A percentile compares a stretch with the other conserved stretches of the same genome.
phyloP scores from a whole-genome alignment of 352 stramenopile genomes.

The Thalassiosira allenii region DNA sequence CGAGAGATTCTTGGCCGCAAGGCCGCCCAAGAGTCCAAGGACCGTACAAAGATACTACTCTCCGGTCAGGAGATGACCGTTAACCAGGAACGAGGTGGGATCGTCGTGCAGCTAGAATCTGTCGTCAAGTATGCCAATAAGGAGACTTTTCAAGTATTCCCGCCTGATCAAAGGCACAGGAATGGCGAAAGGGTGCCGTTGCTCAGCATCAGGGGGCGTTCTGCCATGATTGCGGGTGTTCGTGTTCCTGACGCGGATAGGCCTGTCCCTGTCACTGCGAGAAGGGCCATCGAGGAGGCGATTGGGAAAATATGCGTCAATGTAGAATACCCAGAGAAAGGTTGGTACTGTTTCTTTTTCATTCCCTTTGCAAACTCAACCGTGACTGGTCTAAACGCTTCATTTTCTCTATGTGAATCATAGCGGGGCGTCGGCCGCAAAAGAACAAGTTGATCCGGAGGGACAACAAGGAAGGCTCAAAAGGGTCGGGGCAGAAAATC shows the following conservation, averaged over 20 bases:
- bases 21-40: slow-evolving; percentile 7
- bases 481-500: slow-evolving; percentile 4
- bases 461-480: slow-evolving; percentile 9
- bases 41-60: slow-evolving; percentile 29
- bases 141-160: slow-evolving; percentile 11
- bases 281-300: slow-evolving; percentile 6
- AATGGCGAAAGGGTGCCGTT: slow-evolving; percentile 21
- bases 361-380: not conserved
- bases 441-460: slow-evolving; percentile 31
- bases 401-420: not conserved
- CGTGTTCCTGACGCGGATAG: slow-evolving; percentile 3
- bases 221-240: slow-evolving; percentile 26
- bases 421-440: slow-evolving; percentile 10
- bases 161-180: not conserved
- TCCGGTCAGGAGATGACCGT: slow-evolving; percentile 17
- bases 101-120: slow-evolving; percentile 20
- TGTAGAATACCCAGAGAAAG: too few relatives aligned
- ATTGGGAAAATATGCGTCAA: too few relatives aligned
- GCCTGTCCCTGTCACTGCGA: not conserved
- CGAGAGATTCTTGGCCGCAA: not conserved
- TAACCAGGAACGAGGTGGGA: not conserved
- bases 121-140: slow-evolving; percentile 33
- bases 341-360: slow-evolving; percentile 3
- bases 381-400: not conserved
- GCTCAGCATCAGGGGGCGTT: not conserved